phyloP scores from a whole-genome alignment of 1,139 yeast species.

The Saccharomycopsis hybrid region DNA sequence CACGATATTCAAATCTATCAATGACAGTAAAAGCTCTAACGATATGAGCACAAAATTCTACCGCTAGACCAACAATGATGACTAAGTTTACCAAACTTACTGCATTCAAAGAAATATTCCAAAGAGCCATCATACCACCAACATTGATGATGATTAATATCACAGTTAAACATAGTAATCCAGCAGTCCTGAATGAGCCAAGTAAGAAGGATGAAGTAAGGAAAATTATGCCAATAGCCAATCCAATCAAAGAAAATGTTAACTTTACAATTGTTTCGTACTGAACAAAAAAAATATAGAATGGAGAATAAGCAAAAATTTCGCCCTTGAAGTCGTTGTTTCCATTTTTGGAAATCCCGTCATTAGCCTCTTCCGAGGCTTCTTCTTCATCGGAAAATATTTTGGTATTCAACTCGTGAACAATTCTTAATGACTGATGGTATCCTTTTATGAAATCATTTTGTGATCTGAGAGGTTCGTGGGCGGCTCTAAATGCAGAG shows the following conservation, averaged over 20 bases:
- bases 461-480: slow-evolving; percentile 74
- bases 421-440: slow-evolving; percentile 64
- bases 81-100: slow-evolving; percentile 82
- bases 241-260: slow-evolving; percentile 47
- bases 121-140: slow-evolving; percentile 72
- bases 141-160: slow-evolving; percentile 61
- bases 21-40: slow-evolving; percentile 66
- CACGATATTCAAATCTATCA: slow-evolving; percentile 23
- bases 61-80: slow-evolving; percentile 87
- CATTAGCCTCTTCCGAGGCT: not conserved
- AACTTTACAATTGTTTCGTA: slow-evolving; percentile 57
- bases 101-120: slow-evolving; percentile 79
- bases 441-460: slow-evolving; percentile 78
- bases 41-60: slow-evolving; percentile 86
- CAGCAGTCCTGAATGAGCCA: slow-evolving; percentile 60
- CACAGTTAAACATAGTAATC: slow-evolving; percentile 53
- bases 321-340: slow-evolving; percentile 36
- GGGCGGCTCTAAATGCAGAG: slow-evolving; percentile 75
- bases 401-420: slow-evolving; percentile 43
- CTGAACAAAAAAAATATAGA: slow-evolving; percentile 89
- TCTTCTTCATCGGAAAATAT: not conserved
- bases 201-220: slow-evolving; percentile 49
- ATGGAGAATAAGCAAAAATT: slow-evolving; percentile 88
- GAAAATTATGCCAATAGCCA: slow-evolving; percentile 54
- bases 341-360: not conserved